Evolutionary conservation across 345 rosid genomes (phyloP).

Genomic region (Angophora floribunda): DNA sequence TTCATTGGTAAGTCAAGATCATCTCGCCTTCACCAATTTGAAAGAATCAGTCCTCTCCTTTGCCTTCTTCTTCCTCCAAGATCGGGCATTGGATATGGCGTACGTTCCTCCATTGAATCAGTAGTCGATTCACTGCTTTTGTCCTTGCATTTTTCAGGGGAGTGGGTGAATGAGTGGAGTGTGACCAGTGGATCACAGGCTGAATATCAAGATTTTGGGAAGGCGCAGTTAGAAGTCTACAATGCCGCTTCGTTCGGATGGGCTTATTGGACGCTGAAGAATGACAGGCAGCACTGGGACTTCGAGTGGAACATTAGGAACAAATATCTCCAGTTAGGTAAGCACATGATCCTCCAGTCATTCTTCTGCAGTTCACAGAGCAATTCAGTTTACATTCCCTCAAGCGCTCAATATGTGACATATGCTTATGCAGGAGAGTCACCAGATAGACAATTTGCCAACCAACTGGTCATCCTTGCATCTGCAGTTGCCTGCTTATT

Average conservation of each 20-base stretch:
- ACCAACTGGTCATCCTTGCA: neutral
- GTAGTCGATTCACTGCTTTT: neutral
- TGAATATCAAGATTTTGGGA: slow-evolving; percentile 60
- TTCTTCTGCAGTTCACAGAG: neutral
- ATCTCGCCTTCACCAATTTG: neutral
- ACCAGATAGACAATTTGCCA: neutral
- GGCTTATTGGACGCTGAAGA: slow-evolving; percentile 72
- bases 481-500: neutral
- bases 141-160: slow-evolving; percentile 32
- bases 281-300: slow-evolving; percentile 71
- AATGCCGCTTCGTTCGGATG: slow-evolving; percentile 67
- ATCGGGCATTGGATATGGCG: neutral
- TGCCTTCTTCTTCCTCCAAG: neutral
- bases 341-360: neutral
- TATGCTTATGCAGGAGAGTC: neutral
- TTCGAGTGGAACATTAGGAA: slow-evolving; percentile 62
- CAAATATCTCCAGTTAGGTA: slow-evolving; percentile 57
- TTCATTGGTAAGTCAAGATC: slow-evolving; percentile 34
- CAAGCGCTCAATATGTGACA: neutral
- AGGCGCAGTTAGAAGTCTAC: slow-evolving; percentile 54
- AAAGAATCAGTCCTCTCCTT: neutral
- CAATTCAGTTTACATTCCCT: neutral
- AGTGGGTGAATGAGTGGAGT: slow-evolving; percentile 80
- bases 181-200: slow-evolving; percentile 35
- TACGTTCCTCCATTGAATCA: neutral